Conservation (phyloP, 2,329 filamentous ascomycete species). For the Nectriaceae sp. region DNA sequence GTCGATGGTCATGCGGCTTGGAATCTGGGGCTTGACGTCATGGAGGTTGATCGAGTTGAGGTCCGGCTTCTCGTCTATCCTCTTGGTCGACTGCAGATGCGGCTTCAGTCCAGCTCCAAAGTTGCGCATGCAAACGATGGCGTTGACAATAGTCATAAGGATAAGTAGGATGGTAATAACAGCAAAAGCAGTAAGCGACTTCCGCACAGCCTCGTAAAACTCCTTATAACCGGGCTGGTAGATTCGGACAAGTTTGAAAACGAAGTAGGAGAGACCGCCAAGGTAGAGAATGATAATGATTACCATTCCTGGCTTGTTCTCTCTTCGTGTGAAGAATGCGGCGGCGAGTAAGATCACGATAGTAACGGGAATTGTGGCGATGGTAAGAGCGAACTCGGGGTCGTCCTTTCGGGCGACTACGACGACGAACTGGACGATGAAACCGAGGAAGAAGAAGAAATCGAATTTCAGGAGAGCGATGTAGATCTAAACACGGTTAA, state of each 20-base stretch:
- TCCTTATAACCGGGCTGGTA: slow-evolving; percentile 64
- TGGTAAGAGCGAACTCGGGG: slow-evolving; percentile 81
- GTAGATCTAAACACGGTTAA: slow-evolving; percentile 69
- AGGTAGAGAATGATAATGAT: slow-evolving; percentile 82
- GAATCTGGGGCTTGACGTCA: slow-evolving; percentile 57
- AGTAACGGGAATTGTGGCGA: slow-evolving; percentile 87
- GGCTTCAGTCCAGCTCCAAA: slow-evolving; percentile 88
- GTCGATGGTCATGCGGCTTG: slow-evolving; percentile 64
- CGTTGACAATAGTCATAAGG: slow-evolving; percentile 84
- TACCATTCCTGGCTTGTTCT: slow-evolving; percentile 78
- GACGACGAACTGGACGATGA: slow-evolving; percentile 96
- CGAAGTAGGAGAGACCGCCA: slow-evolving; percentile 88
- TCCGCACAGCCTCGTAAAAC: slow-evolving; percentile 76
- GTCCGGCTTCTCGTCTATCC: slow-evolving; percentile 56
- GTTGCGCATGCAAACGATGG: slow-evolving; percentile 84
- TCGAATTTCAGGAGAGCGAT: slow-evolving; percentile 98
- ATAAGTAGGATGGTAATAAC: slow-evolving; percentile 90
- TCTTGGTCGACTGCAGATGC: slow-evolving; percentile 65
- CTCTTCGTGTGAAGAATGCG: slow-evolving; percentile 80
- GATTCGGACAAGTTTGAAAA: slow-evolving; percentile 98
- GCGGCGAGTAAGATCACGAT: slow-evolving; percentile 85
- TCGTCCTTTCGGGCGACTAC: slow-evolving; percentile 72
- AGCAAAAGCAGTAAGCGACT: slow-evolving; percentile 89
- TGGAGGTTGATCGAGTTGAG: slow-evolving; percentile 56
- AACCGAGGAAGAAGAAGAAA: slow-evolving; percentile 99